Percentiles rank a stretch among this genome's conserved stretches.
phyloP scores from a whole-genome alignment of 2,329 filamentous ascomycete species.

The Pseudopyricularia javanii region DNA sequence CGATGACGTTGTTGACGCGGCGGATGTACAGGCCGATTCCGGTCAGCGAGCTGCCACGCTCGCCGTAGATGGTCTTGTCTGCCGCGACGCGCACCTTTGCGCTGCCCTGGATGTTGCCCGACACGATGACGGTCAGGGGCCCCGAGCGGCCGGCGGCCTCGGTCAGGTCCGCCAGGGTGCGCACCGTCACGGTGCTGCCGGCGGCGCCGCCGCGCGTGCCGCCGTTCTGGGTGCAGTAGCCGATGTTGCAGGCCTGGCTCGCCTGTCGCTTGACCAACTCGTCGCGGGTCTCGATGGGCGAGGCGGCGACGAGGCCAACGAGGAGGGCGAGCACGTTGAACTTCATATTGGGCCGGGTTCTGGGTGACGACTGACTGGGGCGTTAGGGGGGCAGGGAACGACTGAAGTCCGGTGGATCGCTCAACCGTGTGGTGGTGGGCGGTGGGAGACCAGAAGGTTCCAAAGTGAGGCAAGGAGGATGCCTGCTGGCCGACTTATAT shows the following conservation, averaged over 20 bases:
- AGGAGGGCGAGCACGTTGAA: constrained; percentile 1
- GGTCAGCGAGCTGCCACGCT: constrained; percentile 21
- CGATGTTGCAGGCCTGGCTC: constrained; percentile 15
- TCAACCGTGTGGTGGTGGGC: neutral
- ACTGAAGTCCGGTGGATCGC: neutral
- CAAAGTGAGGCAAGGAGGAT: no score
- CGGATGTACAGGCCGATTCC: constrained; percentile 41
- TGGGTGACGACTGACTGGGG: neutral
- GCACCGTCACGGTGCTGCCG: constrained; percentile 42
- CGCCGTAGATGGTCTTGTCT: constrained; percentile 38
- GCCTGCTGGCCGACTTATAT: no score
- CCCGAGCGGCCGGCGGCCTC: constrained; percentile 33
- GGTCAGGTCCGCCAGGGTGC: constrained; percentile 34
- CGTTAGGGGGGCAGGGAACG: neutral
- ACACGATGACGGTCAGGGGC: constrained; percentile 31
- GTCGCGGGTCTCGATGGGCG: neutral
- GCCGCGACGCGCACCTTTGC: constrained; percentile 30
- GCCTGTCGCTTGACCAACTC: constrained; percentile 1
- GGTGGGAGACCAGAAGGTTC: no score
- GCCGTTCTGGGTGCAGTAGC: constrained; percentile 33
- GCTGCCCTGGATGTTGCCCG: constrained; percentile 27
- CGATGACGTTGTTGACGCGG: constrained; percentile 39
- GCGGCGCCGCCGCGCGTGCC: constrained; percentile 40
- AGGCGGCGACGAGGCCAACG: neutral
- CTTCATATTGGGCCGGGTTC: neutral